phyloP scores from a whole-genome alignment of 768 basidiomycete species.

The Leccinum uliginosum region DNA sequence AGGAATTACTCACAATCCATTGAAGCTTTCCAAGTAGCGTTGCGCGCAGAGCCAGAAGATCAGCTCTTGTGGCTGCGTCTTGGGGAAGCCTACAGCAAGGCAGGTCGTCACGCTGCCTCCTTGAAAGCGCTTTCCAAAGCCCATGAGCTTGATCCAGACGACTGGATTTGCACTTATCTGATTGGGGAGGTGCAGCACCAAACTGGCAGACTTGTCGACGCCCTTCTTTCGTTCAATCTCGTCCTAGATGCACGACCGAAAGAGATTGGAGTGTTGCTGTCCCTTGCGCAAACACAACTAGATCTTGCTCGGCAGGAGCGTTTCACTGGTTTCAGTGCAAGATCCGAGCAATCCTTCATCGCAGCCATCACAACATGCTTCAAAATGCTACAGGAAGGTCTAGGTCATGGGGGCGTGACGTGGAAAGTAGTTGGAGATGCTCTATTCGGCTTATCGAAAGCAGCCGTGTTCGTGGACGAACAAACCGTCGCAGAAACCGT shows the following conservation, averaged over 20 bases:
- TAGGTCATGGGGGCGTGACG: slow-evolving; percentile 63
- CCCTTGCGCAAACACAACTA: slow-evolving; percentile 69
- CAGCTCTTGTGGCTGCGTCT: slow-evolving; percentile 83
- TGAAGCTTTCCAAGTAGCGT: slow-evolving; percentile 79
- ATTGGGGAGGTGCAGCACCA: slow-evolving; percentile 82
- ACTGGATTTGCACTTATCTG: slow-evolving; percentile 83
- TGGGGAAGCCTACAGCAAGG: slow-evolving; percentile 86
- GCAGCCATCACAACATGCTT: slow-evolving; percentile 52
- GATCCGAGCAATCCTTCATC: slow-evolving; percentile 73
- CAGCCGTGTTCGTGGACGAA: slow-evolving; percentile 46
- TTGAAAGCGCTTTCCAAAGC: slow-evolving; percentile 81
- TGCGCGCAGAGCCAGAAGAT: slow-evolving; percentile 76
- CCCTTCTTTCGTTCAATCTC: slow-evolving; percentile 59
- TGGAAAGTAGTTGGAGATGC: slow-evolving; percentile 89
- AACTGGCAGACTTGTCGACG: slow-evolving; percentile 69
- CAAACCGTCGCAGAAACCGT: slow-evolving; percentile 33
- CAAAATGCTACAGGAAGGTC: slow-evolving; percentile 42
- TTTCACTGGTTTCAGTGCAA: slow-evolving; percentile 61
- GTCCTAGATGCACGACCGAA: slow-evolving; percentile 53
- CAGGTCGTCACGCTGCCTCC: slow-evolving; percentile 85
- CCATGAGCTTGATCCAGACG: slow-evolving; percentile 62
- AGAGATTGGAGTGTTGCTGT: slow-evolving; percentile 69
- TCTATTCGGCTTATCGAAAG: slow-evolving; percentile 57
- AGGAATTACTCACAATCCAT: slow-evolving; percentile 72
- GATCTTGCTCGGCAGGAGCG: slow-evolving; percentile 65